These are phyloP conservation scores for Penicillium janthinellum DNA, from an alignment of 2,329 filamentous ascomycete genomes.

Conservation along the genomic window DNA sequence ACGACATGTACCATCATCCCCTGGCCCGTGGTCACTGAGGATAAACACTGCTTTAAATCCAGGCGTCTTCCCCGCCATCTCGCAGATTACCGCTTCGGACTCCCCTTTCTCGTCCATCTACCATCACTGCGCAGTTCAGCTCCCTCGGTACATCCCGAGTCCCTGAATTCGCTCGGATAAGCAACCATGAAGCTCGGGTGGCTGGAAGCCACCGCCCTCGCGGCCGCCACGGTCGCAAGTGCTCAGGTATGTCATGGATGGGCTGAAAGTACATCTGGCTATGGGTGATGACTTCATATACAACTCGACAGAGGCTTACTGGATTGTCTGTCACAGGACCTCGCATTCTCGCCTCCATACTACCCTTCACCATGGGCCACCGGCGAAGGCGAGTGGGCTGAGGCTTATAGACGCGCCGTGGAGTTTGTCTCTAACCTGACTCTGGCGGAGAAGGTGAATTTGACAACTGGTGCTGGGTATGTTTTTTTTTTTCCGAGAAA, in stretches of 20 bases:
- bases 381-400: conserved; percentile 71
- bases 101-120: background rate
- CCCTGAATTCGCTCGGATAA: background rate
- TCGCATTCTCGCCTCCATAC: conserved; percentile 60
- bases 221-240: conserved; percentile 35
- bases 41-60: conserved; percentile 4
- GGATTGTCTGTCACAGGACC: conserved; percentile 22
- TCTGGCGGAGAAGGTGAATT: conserved; percentile 85
- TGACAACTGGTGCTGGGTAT: conserved; percentile 87
- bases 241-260: conserved; percentile 32
- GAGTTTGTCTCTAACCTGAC: conserved; percentile 82
- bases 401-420: conserved; percentile 73
- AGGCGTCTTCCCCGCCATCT: background rate
- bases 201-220: conserved; percentile 36
- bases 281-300: background rate
- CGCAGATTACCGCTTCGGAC: background rate
- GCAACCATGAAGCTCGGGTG: conserved; percentile 40
- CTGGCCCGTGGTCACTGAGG: background rate
- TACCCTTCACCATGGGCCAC: conserved; percentile 90
- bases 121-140: background rate
- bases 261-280: background rate
- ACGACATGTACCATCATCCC: conserved; percentile 1
- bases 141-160: conserved; percentile 2
- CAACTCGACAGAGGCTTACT: conserved; percentile 5
- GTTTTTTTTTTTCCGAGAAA: conserved; percentile 27